These are phyloP conservation scores for Solanum microdontum DNA, from an alignment of 257 asterid species.

Conservation along the genomic window DNA sequence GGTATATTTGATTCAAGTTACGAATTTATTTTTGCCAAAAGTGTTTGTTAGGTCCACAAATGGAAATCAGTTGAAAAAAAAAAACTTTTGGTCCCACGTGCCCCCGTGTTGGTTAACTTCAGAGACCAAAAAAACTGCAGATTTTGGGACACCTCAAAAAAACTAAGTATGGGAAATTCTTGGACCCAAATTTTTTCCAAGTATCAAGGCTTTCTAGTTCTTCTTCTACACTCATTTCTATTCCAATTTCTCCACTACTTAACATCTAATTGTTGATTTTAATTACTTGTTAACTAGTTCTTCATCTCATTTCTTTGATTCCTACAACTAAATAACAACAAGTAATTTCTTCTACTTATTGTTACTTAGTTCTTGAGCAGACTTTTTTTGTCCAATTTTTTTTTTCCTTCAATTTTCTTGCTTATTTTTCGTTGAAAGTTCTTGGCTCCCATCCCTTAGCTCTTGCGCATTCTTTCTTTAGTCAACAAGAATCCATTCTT, in stretches of 20 bases:
- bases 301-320: neutral
- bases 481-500: neutral
- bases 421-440: neutral
- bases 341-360: neutral
- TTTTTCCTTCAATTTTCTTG: neutral
- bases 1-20: neutral
- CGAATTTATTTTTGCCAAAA: neutral
- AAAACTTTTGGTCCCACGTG: no score
- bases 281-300: neutral
- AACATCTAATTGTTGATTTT: neutral
- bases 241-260: neutral
- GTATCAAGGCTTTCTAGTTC: neutral
- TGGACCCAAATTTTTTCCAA: neutral
- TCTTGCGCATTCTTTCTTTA: neutral
- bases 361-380: neutral
- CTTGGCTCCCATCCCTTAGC: neutral
- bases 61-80: neutral
- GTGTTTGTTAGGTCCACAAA: neutral
- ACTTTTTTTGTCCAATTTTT: neutral
- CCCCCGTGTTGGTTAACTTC: no score
- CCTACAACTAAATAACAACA: neutral
- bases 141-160: neutral
- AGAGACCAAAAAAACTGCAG: neutral
- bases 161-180: neutral
- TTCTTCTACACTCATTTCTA: neutral